Evolutionary conservation across 257 asterid species (phyloP).

Genomic region (Nicotiana otophora): DNA sequence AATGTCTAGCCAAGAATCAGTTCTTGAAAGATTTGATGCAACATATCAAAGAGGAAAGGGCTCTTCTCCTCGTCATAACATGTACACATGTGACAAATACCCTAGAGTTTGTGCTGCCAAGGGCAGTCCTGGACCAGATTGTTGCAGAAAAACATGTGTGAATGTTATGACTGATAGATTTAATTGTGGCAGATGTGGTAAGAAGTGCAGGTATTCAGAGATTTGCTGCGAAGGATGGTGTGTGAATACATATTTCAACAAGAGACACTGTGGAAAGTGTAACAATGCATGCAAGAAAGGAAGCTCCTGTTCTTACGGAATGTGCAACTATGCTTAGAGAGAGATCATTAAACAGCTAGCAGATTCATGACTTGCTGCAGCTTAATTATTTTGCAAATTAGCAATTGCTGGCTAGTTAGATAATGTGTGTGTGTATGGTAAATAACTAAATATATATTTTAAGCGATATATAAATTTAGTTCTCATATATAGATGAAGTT

Average conservation of each 20-base stretch:
- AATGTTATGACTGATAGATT: conserved; percentile 23
- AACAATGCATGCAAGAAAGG: conserved; percentile 25
- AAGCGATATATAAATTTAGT: background rate
- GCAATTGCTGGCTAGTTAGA: background rate
- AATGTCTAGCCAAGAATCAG: background rate
- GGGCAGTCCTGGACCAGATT: conserved; percentile 28
- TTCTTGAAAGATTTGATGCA: background rate
- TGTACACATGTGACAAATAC: conserved; percentile 24
- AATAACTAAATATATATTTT: background rate
- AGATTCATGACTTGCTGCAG: background rate
- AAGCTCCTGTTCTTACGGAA: conserved; percentile 21
- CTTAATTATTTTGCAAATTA: background rate
- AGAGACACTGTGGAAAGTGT: conserved; percentile 34
- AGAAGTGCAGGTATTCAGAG: conserved; percentile 22
- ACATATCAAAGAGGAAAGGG: background rate
- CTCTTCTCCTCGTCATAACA: background rate
- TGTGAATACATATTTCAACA: conserved; percentile 17
- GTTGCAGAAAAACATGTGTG: conserved; percentile 36
- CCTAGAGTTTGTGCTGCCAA: conserved; percentile 26
- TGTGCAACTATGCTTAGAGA: conserved; percentile 23
- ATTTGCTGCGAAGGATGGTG: conserved; percentile 28
- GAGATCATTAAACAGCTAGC: background rate
- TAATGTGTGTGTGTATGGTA: background rate
- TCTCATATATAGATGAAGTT: background rate
- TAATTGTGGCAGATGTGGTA: conserved; percentile 29